A percentile compares a stretch with the other conserved stretches of the same genome.
Evolutionary conservation across 768 basidiomycete species (phyloP).

Genomic region (Agaricus sinodeliciosus): DNA sequence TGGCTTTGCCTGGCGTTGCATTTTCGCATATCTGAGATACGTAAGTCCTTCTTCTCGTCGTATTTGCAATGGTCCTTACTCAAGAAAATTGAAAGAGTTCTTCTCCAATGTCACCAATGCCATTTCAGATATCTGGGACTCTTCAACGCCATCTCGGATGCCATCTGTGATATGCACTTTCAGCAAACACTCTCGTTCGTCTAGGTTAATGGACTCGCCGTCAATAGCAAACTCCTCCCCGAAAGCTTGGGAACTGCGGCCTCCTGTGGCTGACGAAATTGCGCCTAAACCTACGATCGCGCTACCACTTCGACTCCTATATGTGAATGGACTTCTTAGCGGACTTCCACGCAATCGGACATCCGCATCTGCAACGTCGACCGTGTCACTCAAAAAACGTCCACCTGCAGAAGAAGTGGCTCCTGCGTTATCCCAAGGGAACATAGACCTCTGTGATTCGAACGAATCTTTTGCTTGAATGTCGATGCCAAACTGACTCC

Average conservation of each 20-base stretch:
- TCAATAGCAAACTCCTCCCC: conserved; percentile 66
- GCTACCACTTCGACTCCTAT: conserved; percentile 38
- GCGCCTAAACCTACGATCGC: conserved; percentile 27
- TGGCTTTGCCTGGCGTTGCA: conserved; percentile 62
- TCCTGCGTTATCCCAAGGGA: conserved; percentile 83
- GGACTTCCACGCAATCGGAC: conserved; percentile 48
- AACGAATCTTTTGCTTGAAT: conserved; percentile 26
- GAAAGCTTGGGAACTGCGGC: conserved; percentile 32
- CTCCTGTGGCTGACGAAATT: conserved; percentile 48
- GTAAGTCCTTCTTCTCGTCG: conserved; percentile 1
- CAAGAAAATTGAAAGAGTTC: conserved; percentile 75
- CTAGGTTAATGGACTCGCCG: conserved; percentile 30
- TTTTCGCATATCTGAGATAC: conserved; percentile 59
- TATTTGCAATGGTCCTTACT: conserved; percentile 36
- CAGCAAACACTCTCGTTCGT: neutral
- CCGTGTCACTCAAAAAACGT: conserved; percentile 41
- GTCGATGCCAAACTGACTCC: conserved; percentile 40
- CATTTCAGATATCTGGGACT: conserved; percentile 49
- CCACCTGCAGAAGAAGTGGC: conserved; percentile 53
- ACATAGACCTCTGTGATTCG: conserved; percentile 61
- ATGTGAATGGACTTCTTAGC: conserved; percentile 48
- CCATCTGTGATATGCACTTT: conserved; percentile 12
- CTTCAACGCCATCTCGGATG: conserved; percentile 20
- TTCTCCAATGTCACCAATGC: conserved; percentile 60
- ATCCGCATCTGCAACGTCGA: conserved; percentile 25